These are phyloP conservation scores for Nakazawaea holstii DNA, from an alignment of 805 yeast species.

Conservation along the genomic window DNA sequence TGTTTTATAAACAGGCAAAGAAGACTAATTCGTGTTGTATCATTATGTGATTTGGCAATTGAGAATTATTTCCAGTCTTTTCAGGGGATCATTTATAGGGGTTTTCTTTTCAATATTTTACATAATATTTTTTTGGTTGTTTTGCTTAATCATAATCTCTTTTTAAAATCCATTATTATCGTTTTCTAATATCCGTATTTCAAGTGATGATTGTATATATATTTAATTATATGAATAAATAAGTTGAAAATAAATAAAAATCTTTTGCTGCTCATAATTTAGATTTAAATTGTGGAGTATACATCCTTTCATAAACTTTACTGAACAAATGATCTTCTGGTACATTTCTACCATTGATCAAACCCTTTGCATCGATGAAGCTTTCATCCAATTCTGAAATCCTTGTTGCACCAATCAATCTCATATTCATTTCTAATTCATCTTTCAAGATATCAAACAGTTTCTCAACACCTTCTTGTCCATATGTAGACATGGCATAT, in stretches of 20 bases:
- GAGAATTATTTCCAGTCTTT: not conserved
- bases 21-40: slow-evolving; percentile 89
- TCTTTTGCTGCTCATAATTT: slow-evolving; percentile 9
- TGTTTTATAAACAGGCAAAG: slow-evolving; percentile 96
- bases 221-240: no score
- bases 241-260: not conserved
- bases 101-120: not conserved
- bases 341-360: slow-evolving; percentile 33
- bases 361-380: slow-evolving; percentile 50
- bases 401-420: slow-evolving; percentile 66
- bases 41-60: slow-evolving; percentile 40
- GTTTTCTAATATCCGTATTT: no score
- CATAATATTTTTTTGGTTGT: no score
- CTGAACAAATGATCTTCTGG: slow-evolving; percentile 52
- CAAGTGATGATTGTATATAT: no score
- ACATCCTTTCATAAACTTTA: slow-evolving; percentile 51
- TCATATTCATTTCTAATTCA: slow-evolving; percentile 74
- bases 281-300: slow-evolving; percentile 42
- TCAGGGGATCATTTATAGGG: not conserved
- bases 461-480: slow-evolving; percentile 58
- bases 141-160: no score
- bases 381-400: slow-evolving; percentile 55
- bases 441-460: slow-evolving; percentile 59
- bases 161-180: not conserved
- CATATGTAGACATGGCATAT: slow-evolving; percentile 59